Evolutionary conservation across 129 eudicot genomes (phyloP).

Genomic region (Gnaphalium uliginosum): DNA sequence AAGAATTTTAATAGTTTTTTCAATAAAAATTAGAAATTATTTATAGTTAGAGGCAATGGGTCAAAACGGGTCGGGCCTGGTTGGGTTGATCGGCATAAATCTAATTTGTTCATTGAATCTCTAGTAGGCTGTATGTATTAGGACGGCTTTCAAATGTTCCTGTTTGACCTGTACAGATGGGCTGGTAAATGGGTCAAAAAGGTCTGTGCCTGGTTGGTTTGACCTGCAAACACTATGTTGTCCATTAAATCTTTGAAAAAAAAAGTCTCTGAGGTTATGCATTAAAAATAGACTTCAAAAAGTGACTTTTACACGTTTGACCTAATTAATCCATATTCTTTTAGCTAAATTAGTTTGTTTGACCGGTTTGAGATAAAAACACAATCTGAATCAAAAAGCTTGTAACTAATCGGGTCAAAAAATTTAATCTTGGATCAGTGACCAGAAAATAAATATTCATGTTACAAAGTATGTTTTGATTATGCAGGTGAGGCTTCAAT

Average conservation of each 20-base stretch:
- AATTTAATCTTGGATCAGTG: not conserved
- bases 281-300: not conserved
- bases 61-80: too few relatives aligned
- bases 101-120: too few relatives aligned
- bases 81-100: too few relatives aligned
- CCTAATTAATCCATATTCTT: not conserved
- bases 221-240: not conserved
- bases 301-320: not conserved
- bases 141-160: too few relatives aligned
- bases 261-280: not conserved
- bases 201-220: not conserved
- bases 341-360: not conserved
- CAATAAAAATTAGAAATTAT: not conserved
- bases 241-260: not conserved
- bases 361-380: not conserved
- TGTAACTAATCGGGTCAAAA: not conserved
- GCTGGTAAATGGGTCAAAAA: too few relatives aligned
- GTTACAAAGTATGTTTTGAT: not conserved
- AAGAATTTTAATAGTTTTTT: not conserved
- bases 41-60: not conserved
- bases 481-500: slow-evolving; percentile 83
- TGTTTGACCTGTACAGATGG: too few relatives aligned
- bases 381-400: not conserved
- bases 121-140: too few relatives aligned
- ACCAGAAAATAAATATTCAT: not conserved